Base-by-base conservation (phyloP, 78 protist genomes). In the Polysphondylium violaceum region DNA sequence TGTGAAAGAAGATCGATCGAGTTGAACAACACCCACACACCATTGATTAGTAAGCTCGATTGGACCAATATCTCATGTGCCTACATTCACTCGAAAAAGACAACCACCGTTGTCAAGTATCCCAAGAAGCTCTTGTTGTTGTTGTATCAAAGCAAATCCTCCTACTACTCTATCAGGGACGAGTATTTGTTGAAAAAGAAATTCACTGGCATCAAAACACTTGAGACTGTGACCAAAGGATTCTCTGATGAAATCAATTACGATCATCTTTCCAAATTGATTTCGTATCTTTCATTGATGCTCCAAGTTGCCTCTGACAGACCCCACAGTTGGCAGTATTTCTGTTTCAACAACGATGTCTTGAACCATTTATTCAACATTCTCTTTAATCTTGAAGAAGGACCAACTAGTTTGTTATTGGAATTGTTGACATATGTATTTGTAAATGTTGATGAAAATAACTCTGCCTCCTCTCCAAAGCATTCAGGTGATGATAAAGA, bases 241-340 rank as follows among this genome's bases (percentile, higher is more conserved):
- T 74, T 74, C 68, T 31, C 68, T 38, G 74, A 35, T 36, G 86
- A 75, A 19, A 63, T 86, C 25, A 29, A 67, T 8, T 86, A 75
- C 27, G 92, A 86, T 51, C 92, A 72, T n/a, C 40, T 63, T 12
- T 56, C 73, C 7, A 86, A 86, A 72, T 41, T 86, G 5, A 75
- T 86, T 19, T 33, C 47, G 7, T 74, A 60, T 53, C 74, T 86
- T 14, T 33, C 83, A 1, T 3, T 23, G 1, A 63, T 86, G 83
- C 41, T 86, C 1, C 76, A 86, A 27, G 92, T 86, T 8, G 92
- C 92, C 3, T 63, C 58, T n/a, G 64, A 61, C 27, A 40, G 92
- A 47, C 92, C 92, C 55, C 29, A 75, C 17, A 72, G 76, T 8
- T 86, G 92, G 92, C 83, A 86, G 53, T 64, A 64, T 51, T 75